Evolutionary conservation across 306 rosid genomes (phyloP).

Genomic region (Geum urbanum): DNA sequence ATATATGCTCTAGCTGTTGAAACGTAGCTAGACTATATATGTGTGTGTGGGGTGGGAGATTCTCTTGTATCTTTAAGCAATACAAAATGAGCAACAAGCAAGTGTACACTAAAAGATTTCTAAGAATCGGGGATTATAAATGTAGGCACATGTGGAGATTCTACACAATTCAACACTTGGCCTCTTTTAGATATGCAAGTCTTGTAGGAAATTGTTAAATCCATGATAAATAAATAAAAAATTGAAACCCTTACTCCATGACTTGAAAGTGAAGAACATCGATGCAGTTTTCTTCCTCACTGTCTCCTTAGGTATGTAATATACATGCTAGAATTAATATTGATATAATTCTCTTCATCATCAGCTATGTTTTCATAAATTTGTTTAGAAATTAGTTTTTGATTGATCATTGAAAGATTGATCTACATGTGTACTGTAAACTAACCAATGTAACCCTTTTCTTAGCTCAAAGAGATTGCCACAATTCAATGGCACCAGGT

Average conservation of each 20-base stretch:
- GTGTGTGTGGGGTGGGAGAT: slow-evolving; percentile 46
- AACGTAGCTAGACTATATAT: no score
- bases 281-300: slow-evolving; percentile 38
- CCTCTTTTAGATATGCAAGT: slow-evolving; percentile 13
- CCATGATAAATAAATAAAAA: not conserved
- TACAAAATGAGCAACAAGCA: slow-evolving; percentile 22
- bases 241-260: slow-evolving; percentile 37
- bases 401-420: no score
- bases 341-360: no score
- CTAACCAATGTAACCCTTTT: no score
- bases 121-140: slow-evolving; percentile 19
- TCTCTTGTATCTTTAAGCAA: slow-evolving; percentile 27
- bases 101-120: slow-evolving; percentile 23
- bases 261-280: slow-evolving; percentile 57
- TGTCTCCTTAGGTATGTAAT: slow-evolving; percentile 44
- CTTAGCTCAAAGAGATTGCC: no score
- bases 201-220: slow-evolving; percentile 22
- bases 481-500: no score
- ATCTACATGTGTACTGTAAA: no score
- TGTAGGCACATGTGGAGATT: slow-evolving; percentile 43
- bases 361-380: no score
- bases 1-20: slow-evolving; percentile 15
- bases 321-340: no score
- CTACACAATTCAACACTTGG: slow-evolving; percentile 37
- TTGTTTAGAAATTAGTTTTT: no score